Base-by-base conservation (phyloP, 495 filamentous ascomycete species). In the Annulohypoxylon nitens region DNA sequence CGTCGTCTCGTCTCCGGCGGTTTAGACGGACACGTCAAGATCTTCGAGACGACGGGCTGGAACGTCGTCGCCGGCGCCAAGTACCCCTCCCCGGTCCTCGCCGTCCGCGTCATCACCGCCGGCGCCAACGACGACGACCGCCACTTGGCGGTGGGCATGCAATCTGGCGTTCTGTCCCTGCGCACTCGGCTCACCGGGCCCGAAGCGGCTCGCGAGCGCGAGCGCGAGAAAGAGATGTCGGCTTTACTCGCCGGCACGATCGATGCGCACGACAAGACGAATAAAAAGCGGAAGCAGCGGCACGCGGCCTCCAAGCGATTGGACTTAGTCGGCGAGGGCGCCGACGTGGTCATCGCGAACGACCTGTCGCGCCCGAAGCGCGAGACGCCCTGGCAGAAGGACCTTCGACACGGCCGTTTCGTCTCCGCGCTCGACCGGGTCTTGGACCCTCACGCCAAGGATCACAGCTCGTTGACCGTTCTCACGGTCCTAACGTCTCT, bases 1-100 rank as follows among this genome's bases (percentile, higher is more conserved):
- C 89, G 89, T 6, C 88, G 97, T 50, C 84, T 99, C 54, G 87
- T 99, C 67, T 93, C 88, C 77, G 97, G 93, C 79, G 92, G 90
- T 14, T 84, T 99, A 36, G 96, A 99, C 80, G 97, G 97, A 12
- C 96, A 98, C 78, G 88, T 99, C 81, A 99, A 99, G 83, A 88
- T 98, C 41, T 97, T 95, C 71, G 95, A 98, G 81, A 96, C 94
- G 1, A 88, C 89, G 0, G 88, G 86, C 30, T 99, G 97, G 97
- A 95, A 97, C 77, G 90, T 98, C 4, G 94, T 97, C 3, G 90
- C 92, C 30, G 95, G 93, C 39, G 90, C 92, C 58, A 98, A 98
- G 80, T 99, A 98, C 82, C 90, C 93, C 0, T 90, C 91, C 0
- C 96, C 97, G 0, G 91, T 99, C 67, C 88, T 98, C 1, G 92